Evolutionary conservation across 2,329 filamentous ascomycete genomes (phyloP).

Genomic region (Clarireedia monteithiana): DNA sequence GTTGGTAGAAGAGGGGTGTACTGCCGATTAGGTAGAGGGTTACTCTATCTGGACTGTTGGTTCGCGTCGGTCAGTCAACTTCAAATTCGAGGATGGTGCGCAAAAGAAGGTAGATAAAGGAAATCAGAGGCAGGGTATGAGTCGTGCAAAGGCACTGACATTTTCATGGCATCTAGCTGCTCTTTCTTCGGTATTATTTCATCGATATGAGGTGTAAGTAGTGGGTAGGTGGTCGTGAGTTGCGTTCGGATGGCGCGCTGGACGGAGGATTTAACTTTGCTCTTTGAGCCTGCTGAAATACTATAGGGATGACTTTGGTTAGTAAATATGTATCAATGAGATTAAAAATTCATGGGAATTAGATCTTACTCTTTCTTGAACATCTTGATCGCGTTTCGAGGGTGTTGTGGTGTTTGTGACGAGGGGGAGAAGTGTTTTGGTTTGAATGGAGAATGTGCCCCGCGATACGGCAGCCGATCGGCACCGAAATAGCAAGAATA

Average conservation of each 20-base stretch:
- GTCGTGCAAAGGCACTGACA: conserved; percentile 38
- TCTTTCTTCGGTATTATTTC: conserved; percentile 93
- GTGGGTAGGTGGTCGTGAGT: conserved; percentile 76
- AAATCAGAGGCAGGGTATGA: background rate
- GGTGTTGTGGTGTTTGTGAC: conserved; percentile 5
- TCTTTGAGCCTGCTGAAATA: conserved; percentile 70
- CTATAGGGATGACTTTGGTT: conserved; percentile 36
- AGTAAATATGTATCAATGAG: conserved; percentile 10
- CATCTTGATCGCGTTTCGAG: conserved; percentile 45
- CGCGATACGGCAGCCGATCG: conserved; percentile 12
- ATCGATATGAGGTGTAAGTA: conserved; percentile 81
- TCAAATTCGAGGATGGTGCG: no score
- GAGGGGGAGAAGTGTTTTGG: conserved; percentile 7
- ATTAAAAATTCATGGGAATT: background rate
- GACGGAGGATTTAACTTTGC: conserved; percentile 95
- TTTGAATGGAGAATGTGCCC: conserved; percentile 14
- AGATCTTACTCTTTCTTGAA: conserved; percentile 78
- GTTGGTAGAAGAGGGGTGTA: conserved; percentile 85
- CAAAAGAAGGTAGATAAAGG: background rate
- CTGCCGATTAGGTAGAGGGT: conserved; percentile 78
- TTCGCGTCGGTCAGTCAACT: no score
- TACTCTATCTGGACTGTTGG: conserved; percentile 65
- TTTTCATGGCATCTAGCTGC: conserved; percentile 82
- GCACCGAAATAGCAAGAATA: conserved; percentile 10
- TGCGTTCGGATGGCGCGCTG: conserved; percentile 80